These are phyloP conservation scores for Linnemannia exigua DNA, from an alignment of 192 early-diverging fungal genomes.

Conservation along the genomic window DNA sequence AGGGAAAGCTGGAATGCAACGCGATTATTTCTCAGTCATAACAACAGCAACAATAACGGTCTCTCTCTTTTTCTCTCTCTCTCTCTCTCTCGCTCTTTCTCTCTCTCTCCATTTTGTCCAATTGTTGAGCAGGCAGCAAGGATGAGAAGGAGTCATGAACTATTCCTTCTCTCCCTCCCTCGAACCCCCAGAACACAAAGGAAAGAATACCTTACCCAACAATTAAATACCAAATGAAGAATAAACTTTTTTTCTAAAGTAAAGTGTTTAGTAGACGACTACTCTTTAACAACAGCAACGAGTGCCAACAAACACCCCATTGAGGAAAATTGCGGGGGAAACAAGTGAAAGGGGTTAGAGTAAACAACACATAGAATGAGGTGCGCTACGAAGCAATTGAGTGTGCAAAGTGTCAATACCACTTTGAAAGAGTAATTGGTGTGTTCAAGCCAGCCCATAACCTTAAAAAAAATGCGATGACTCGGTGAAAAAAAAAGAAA, in stretches of 20 bases:
- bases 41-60: neutral
- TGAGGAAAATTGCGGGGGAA: constrained; percentile 12
- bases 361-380: neutral
- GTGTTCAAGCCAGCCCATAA: neutral
- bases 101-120: neutral
- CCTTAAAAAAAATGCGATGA: constrained; percentile 8
- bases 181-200: constrained; percentile 8
- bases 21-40: neutral
- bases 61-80: neutral
- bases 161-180: neutral
- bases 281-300: neutral
- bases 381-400: neutral
- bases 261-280: neutral
- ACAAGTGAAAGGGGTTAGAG: neutral
- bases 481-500: neutral
- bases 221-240: neutral
- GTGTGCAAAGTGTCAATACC: neutral
- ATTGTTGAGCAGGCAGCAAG: neutral
- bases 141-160: neutral
- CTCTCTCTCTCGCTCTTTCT: constrained; percentile 8
- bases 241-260: neutral
- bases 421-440: neutral
- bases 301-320: neutral
- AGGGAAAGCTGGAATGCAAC: too few relatives aligned
- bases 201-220: constrained; percentile 8